These are phyloP conservation scores for Lipomyces orientalis DNA, from an alignment of 805 yeast species.

Conservation along the genomic window DNA sequence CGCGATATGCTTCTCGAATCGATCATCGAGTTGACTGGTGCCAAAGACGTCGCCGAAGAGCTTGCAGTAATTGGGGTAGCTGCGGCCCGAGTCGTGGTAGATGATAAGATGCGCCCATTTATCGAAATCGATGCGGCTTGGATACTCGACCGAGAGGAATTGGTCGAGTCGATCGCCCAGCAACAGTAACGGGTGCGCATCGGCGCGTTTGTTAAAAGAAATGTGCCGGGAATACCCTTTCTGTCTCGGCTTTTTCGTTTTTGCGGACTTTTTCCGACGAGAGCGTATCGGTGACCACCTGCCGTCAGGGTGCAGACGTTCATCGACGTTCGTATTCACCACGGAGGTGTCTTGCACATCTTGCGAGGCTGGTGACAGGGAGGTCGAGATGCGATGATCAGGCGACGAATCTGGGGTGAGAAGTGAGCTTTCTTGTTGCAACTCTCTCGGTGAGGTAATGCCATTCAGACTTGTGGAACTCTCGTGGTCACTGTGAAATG, in stretches of 20 bases:
- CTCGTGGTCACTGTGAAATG: not conserved
- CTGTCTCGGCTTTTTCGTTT: not conserved
- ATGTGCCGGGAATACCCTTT: not conserved
- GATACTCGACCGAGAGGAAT: not conserved
- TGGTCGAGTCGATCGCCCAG: not conserved
- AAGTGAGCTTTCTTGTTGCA: not conserved
- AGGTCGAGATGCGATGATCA: not conserved
- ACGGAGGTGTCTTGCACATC: not conserved
- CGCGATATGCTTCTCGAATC: not conserved
- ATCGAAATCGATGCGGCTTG: not conserved
- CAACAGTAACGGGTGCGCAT: not conserved
- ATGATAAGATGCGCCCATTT: not conserved
- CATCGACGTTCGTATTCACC: not conserved
- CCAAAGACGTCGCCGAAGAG: not conserved
- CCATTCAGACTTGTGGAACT: not conserved
- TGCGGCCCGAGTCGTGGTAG: not conserved
- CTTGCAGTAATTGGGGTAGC: not conserved
- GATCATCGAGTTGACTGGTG: not conserved
- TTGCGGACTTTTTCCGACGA: not conserved
- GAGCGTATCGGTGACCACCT: not conserved
- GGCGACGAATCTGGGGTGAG: not conserved
- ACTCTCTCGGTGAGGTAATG: not conserved
- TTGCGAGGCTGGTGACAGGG: not conserved
- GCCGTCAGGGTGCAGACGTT: not conserved
- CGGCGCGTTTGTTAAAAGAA: not conserved